Conservation (phyloP, 2,329 filamentous ascomycete species). For the Ceratocystis papillata region DNA sequence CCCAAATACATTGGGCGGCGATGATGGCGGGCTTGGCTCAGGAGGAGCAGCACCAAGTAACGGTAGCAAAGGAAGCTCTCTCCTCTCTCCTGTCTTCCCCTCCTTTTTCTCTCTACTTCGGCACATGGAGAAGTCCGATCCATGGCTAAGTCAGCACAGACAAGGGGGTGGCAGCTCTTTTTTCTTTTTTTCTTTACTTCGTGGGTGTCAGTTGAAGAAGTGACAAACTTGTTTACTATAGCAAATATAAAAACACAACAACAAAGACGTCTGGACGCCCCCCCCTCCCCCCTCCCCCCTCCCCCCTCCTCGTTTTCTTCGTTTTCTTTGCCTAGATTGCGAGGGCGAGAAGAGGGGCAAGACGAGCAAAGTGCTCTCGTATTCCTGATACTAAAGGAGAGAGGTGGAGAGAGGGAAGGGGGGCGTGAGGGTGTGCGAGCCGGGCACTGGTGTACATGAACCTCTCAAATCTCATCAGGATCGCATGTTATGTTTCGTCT, state of each 20-base stretch:
- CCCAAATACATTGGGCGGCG: too few species aligned
- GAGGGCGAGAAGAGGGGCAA: too few species aligned
- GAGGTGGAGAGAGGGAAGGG: background rate
- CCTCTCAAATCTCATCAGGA: background rate
- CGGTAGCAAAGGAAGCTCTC: background rate
- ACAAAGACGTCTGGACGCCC: too few species aligned
- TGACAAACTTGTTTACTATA: too few species aligned
- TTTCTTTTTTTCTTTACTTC: background rate
- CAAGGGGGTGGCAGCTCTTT: background rate
- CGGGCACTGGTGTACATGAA: background rate
- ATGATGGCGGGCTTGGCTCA: too few species aligned
- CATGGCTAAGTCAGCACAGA: background rate
- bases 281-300: too few species aligned
- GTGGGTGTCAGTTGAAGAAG: background rate
- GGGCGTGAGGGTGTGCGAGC: background rate
- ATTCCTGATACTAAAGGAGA: background rate
- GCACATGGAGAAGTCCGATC: background rate
- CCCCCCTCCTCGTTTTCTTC: too few species aligned
- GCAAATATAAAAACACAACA: too few species aligned
- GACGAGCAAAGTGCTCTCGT: too few species aligned
- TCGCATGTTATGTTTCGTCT: slow-evolving; percentile 9
- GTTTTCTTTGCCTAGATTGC: too few species aligned
- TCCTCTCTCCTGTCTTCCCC: background rate
- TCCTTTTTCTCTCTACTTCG: background rate
- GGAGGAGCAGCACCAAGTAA: too few species aligned